Conservation (phyloP, 768 basidiomycete species). For the Amanita fuliginea region DNA sequence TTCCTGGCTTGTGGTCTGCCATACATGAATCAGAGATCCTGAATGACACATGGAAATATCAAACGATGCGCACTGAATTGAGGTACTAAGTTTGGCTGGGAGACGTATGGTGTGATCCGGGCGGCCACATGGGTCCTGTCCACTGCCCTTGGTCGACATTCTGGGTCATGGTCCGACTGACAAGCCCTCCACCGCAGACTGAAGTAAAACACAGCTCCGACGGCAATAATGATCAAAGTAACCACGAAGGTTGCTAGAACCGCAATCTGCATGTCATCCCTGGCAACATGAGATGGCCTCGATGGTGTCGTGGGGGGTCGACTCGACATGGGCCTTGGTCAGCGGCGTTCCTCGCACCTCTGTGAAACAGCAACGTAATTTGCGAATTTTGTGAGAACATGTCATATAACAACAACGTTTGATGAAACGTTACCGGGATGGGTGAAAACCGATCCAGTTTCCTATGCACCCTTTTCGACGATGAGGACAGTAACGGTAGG, state of each 20-base stretch:
- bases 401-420: too few species aligned
- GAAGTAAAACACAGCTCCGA: not conserved
- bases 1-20: conserved; percentile 38
- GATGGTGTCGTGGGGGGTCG: not conserved
- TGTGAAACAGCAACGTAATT: not conserved
- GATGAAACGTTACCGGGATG: not conserved
- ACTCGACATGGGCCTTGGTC: not conserved
- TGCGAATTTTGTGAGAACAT: not conserved
- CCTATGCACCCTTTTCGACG: not conserved
- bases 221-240: not conserved
- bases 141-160: not conserved
- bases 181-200: not conserved
- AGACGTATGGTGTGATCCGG: conserved; percentile 1
- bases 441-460: not conserved
- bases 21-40: not conserved
- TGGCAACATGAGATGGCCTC: not conserved
- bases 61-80: not conserved
- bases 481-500: not conserved
- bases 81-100: not conserved
- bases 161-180: not conserved
- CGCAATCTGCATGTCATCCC: too few species aligned
- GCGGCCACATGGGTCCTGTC: conserved; percentile 2
- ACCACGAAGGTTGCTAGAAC: not conserved
- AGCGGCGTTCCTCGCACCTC: not conserved
- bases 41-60: not conserved